Percentiles rank a stretch among this genome's conserved stretches.
These are phyloP conservation scores for Apiospora pterosperma DNA, from an alignment of 2,329 filamentous ascomycete genomes.

Conservation along the genomic window DNA sequence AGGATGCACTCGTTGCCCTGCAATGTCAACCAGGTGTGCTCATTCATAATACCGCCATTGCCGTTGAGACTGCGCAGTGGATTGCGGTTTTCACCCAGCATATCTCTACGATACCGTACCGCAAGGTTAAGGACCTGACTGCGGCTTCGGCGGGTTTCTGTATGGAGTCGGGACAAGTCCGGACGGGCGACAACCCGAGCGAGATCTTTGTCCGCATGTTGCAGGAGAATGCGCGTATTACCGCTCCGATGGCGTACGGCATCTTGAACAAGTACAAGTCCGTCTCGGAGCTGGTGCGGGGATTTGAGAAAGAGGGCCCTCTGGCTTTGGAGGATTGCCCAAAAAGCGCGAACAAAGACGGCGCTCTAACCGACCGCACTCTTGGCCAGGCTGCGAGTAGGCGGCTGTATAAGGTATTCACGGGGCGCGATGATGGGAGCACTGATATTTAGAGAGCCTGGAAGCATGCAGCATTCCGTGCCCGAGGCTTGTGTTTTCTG, in stretches of 20 bases:
- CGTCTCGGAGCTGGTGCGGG: conserved; percentile 55
- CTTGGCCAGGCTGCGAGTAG: conserved; percentile 58
- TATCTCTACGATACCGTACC: conserved; percentile 73
- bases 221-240: conserved; percentile 70
- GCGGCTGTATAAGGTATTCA: conserved; percentile 59
- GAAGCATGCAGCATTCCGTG: neutral
- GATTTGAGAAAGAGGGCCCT: conserved; percentile 57
- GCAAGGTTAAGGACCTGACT: conserved; percentile 46
- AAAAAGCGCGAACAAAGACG: conserved; percentile 55
- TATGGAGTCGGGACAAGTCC: conserved; percentile 76
- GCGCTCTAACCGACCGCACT: conserved; percentile 49
- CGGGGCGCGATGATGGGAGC: conserved; percentile 50
- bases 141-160: conserved; percentile 64
- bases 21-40: conserved; percentile 65
- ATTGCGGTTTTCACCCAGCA: conserved; percentile 73
- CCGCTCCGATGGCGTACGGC: conserved; percentile 68
- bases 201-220: conserved; percentile 76
- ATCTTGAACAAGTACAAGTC: conserved; percentile 59
- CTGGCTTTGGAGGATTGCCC: conserved; percentile 58
- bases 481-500: neutral
- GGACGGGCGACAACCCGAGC: conserved; percentile 58
- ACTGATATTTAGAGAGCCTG: conserved; percentile 46
- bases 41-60: conserved; percentile 63
- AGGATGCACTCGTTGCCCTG: conserved; percentile 67
- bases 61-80: conserved; percentile 68